A percentile compares a stretch with the other conserved stretches of the same genome.
Conservation (phyloP, 495 filamentous ascomycete genomes). For the Penicillium samsonianum region DNA sequence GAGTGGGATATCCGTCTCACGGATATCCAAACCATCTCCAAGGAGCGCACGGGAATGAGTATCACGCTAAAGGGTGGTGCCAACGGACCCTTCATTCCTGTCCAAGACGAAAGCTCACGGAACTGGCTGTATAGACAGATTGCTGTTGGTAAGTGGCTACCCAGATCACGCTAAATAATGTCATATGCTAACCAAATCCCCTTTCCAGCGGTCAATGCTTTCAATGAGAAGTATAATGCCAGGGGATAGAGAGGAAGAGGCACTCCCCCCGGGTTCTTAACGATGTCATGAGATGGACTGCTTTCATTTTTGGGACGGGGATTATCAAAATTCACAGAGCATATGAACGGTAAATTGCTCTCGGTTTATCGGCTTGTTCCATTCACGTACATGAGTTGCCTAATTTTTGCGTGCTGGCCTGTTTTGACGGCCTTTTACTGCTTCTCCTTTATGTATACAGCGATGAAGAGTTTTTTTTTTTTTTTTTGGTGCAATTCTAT, state of each 20-base stretch:
- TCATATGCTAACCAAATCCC: constrained; percentile 18
- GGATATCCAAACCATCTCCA: constrained; percentile 94
- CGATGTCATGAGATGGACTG: constrained; percentile 29
- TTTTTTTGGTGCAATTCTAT: not conserved
- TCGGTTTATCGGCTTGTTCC: not conserved
- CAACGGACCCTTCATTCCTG: constrained; percentile 93
- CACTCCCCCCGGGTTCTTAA: constrained; percentile 15
- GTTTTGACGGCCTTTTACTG: not conserved
- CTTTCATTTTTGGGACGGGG: constrained; percentile 17
- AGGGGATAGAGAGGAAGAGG: constrained; percentile 44
- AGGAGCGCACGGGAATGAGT: constrained; percentile 92
- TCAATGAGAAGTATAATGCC: constrained; percentile 70
- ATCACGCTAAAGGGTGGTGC: constrained; percentile 84
- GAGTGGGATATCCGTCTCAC: constrained; percentile 97
- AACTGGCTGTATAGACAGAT: constrained; percentile 84
- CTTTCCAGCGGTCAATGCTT: constrained; percentile 61
- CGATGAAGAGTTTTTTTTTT: not conserved
- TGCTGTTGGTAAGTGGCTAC: constrained; percentile 51
- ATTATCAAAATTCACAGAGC: constrained; percentile 11
- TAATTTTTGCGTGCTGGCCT: constrained; percentile 3
- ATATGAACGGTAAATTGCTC: not conserved
- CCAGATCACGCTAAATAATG: not conserved
- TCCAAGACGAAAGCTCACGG: constrained; percentile 81
- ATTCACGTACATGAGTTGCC: constrained; percentile 14
- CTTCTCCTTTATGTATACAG: not conserved